Conservation (phyloP, 1,284 basidiomycete species). For the Nidula niveotomentosa region DNA sequence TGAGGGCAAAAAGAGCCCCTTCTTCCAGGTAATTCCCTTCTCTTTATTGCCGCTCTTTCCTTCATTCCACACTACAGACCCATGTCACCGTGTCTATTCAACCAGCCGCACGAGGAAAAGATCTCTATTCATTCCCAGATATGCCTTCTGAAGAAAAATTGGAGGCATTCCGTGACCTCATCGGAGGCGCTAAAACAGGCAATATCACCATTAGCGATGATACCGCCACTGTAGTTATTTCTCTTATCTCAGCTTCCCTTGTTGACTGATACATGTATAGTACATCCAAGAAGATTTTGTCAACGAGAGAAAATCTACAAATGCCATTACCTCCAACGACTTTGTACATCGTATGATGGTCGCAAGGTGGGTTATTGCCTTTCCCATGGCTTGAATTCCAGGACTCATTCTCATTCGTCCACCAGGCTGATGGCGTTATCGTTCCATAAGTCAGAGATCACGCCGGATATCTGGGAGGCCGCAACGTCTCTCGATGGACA, state of each 20-base stretch:
- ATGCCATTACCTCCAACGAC: slow-evolving; percentile 51
- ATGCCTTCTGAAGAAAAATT: slow-evolving; percentile 46
- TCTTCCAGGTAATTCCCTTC: slow-evolving; percentile 56
- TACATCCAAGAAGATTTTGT: slow-evolving; percentile 78
- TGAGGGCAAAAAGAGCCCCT: slow-evolving; percentile 65
- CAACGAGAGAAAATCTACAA: slow-evolving; percentile 41
- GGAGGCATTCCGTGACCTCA: slow-evolving; percentile 50
- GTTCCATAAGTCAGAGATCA: slow-evolving; percentile 41
- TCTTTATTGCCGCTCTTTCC: background rate
- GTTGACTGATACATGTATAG: slow-evolving; percentile 31
- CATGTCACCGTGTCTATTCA: slow-evolving; percentile 49
- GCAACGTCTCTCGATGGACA: slow-evolving; percentile 9
- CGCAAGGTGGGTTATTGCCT: slow-evolving; percentile 47
- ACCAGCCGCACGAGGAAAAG: slow-evolving; percentile 45
- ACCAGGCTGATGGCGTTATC: slow-evolving; percentile 51
- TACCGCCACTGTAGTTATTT: slow-evolving; percentile 48
- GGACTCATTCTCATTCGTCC: background rate
- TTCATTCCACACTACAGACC: slow-evolving; percentile 38
- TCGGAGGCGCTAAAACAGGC: slow-evolving; percentile 53
- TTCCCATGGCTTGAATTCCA: background rate
- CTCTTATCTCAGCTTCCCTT: background rate
- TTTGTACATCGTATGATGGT: slow-evolving; percentile 64
- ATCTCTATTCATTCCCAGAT: background rate
- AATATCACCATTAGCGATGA: slow-evolving; percentile 50
- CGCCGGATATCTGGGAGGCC: slow-evolving; percentile 44